A percentile compares a stretch with the other conserved stretches of the same genome.
Conservation (phyloP, 2,329 filamentous ascomycete genomes). For the Gyromitra esculenta region DNA sequence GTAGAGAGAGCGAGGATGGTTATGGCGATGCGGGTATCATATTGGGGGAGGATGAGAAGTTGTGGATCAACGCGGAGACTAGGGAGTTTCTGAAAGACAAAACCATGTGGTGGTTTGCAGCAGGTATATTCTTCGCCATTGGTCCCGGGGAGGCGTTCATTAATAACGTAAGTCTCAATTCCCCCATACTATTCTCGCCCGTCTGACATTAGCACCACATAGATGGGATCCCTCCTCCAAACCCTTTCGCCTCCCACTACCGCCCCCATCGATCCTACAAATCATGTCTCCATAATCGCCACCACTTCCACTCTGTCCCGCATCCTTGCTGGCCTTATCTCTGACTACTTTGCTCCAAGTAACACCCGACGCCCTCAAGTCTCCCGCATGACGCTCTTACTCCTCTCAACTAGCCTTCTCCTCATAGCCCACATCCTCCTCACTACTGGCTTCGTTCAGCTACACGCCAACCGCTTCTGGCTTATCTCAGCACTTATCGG, state of each 20-base stretch:
- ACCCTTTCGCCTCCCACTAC: conserved; percentile 74
- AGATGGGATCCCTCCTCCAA: conserved; percentile 86
- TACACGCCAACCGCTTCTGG: conserved; percentile 81
- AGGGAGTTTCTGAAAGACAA: conserved; percentile 82
- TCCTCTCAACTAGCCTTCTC: conserved; percentile 77
- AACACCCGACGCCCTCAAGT: conserved; percentile 69
- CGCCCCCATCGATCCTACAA: conserved; percentile 73
- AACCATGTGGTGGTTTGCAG: conserved; percentile 95
- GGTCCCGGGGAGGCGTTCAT: conserved; percentile 96
- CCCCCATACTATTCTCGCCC: neutral
- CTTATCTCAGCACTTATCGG: conserved; percentile 84
- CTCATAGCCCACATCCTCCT: conserved; percentile 80
- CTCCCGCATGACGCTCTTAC: conserved; percentile 74
- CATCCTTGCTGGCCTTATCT: conserved; percentile 84
- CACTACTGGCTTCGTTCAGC: conserved; percentile 73
- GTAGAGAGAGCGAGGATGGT: conserved; percentile 60
- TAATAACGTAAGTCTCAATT: conserved; percentile 72
- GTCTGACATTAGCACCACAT: neutral
- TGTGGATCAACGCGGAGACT: conserved; percentile 87
- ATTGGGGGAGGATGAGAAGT: conserved; percentile 79
- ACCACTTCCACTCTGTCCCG: conserved; percentile 88
- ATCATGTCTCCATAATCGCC: conserved; percentile 91
- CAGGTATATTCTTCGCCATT: conserved; percentile 92
- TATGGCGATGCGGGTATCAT: conserved; percentile 64
- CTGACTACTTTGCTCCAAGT: conserved; percentile 79